Evolutionary conservation across 2,329 filamentous ascomycete genomes (phyloP), one percentile per base, ranked within the genome.

Genomic region (Moelleriella libera): DNA sequence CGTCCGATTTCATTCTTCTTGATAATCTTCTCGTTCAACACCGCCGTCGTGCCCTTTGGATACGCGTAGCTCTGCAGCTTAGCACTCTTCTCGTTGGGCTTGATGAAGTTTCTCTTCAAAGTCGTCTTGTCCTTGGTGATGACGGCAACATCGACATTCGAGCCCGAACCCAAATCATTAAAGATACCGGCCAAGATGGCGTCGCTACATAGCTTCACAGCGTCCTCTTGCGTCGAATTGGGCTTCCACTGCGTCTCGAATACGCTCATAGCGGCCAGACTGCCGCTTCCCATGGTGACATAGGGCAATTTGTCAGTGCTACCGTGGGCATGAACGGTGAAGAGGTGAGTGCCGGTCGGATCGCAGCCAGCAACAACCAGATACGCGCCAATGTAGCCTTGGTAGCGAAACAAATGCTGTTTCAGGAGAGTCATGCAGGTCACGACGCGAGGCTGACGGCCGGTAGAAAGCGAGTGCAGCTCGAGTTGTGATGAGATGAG

Each of bases 371-470:
- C 92, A 49, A 98, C 87, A 55, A 98, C 92, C 49, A 98, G 83
- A 69, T 98, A 98, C 54, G 92, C 92, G 57, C 94, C 92, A 57
- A 98, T 95, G 72, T 98, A 79, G 57, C 92, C 92, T 68, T 98
- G 92, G 75, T 98, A 87, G 59, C 86, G 83, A 84, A 98, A 98
- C 53, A 98, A 85, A 68, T 98, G 92, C 72, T 98, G 92, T 76
- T 98, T 98, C 55, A 98, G 83, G 75, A 98, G 83, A 46, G 92
- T 98, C 92, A 98, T 98, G 76, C 89, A 94, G 53, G 92, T 98
- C 56, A 96, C 89, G 57, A 98, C 94, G 63, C 92, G 88, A 51
- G 92, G 90, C 68, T 92, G 88, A 66, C 92, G 90, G 67, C 90
- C 90, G 31, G 92, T 97, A 48, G 88, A 96, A 59, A 98, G 83